Evolutionary conservation across 805 yeast genomes (phyloP).

Genomic region (Ogataea corticis): DNA sequence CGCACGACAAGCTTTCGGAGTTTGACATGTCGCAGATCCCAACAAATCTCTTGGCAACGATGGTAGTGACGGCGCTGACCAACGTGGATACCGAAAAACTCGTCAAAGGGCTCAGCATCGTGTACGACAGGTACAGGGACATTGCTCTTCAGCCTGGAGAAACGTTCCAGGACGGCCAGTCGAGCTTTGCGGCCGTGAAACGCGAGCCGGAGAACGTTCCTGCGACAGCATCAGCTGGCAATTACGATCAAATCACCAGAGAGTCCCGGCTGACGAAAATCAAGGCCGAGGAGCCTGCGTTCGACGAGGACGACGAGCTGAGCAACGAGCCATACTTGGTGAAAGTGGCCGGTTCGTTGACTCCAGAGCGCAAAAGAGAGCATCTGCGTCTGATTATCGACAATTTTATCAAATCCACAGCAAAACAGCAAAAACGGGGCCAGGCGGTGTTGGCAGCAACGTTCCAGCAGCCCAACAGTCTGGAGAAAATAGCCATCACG

Average conservation of each 20-base stretch:
- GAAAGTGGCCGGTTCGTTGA: conserved; percentile 58
- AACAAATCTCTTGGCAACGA: conserved; percentile 57
- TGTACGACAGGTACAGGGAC: conserved; percentile 57
- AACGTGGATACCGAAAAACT: conserved; percentile 53
- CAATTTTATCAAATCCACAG: conserved; percentile 54
- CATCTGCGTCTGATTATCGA: conserved; percentile 59
- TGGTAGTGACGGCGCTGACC: conserved; percentile 66
- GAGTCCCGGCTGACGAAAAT: conserved; percentile 19
- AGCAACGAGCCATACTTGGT: conserved; percentile 37
- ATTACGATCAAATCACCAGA: conserved; percentile 4
- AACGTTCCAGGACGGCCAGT: conserved; percentile 5
- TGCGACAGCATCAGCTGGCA: conserved; percentile 3
- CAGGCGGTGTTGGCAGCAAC: conserved; percentile 22
- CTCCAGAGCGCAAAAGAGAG: conserved; percentile 54
- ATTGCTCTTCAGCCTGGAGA: conserved; percentile 13
- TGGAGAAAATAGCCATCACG: conserved; percentile 57
- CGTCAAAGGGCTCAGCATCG: conserved; percentile 66
- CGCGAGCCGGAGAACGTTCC: neutral
- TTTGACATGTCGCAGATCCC: conserved; percentile 75
- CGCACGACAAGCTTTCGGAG: conserved; percentile 54
- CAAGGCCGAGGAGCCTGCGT: conserved; percentile 22
- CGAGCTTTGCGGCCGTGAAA: neutral
- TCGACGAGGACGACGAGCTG: conserved; percentile 30
- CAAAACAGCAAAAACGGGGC: conserved; percentile 25
- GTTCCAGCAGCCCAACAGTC: conserved; percentile 23